A percentile compares a stretch with the other conserved stretches of the same genome.
These are phyloP conservation scores for Coemansia javaensis DNA, from an alignment of 192 early-diverging fungal species.

Conservation along the genomic window DNA sequence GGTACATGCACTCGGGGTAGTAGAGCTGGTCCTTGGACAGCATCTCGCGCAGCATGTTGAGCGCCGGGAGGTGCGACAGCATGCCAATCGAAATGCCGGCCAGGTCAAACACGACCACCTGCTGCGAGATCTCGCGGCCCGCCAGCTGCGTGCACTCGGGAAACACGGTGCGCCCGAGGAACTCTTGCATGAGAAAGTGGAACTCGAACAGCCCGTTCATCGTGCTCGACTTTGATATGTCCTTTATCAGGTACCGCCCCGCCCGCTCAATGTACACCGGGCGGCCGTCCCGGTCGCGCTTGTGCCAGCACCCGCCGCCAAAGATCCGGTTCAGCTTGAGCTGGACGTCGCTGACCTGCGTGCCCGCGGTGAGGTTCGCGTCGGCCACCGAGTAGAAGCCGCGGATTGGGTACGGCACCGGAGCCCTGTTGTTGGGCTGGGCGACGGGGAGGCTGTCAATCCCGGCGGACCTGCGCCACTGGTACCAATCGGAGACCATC, in stretches of 20 bases:
- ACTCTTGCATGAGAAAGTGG: slow-evolving; percentile 68
- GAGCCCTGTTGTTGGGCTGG: slow-evolving; percentile 51
- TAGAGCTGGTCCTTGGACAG: slow-evolving; percentile 85
- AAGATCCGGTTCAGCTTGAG: slow-evolving; percentile 59
- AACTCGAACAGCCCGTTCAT: slow-evolving; percentile 61
- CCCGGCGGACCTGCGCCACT: slow-evolving; percentile 58
- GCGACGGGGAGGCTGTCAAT: slow-evolving; percentile 61
- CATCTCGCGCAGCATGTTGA: slow-evolving; percentile 67
- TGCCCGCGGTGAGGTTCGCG: slow-evolving; percentile 55
- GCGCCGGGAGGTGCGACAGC: slow-evolving; percentile 60
- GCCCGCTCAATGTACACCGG: slow-evolving; percentile 90
- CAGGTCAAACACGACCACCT: slow-evolving; percentile 88
- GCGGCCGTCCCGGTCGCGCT: slow-evolving; percentile 82
- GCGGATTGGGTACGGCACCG: slow-evolving; percentile 62
- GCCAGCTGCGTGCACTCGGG: slow-evolving; percentile 72
- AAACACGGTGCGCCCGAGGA: slow-evolving; percentile 64
- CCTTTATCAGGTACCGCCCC: slow-evolving; percentile 61
- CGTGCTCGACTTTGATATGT: slow-evolving; percentile 57
- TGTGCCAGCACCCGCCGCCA: slow-evolving; percentile 76
- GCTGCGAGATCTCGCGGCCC: slow-evolving; percentile 66
- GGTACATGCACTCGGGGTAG: slow-evolving; percentile 91
- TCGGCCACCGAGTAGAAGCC: slow-evolving; percentile 62
- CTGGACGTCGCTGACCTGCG: slow-evolving; percentile 60
- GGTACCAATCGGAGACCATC: slow-evolving; percentile 55
- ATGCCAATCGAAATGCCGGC: slow-evolving; percentile 75